Base-by-base conservation (phyloP, 2,329 filamentous ascomycete species). In the Phaeomoniella chlamydospora region DNA sequence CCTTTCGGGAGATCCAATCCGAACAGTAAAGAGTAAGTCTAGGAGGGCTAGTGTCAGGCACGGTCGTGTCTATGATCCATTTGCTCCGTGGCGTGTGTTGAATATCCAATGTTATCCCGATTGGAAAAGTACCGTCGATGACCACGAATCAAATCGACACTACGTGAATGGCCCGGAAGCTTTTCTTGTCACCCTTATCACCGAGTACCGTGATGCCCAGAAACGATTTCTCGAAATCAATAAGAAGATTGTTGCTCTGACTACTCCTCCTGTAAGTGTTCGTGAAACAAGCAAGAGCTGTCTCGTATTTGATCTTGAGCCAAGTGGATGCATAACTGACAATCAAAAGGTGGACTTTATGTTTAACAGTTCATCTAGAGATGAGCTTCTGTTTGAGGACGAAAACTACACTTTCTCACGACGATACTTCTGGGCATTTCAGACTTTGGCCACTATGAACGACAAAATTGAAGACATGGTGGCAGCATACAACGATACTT, bases 141-240 rank as follows among this genome's bases (percentile, higher is more conserved):
- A 61, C 2, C 69, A 74, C 33, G 69, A 75, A 35, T 58, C 63
- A 4, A 65, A 59, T 1, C 68, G 71, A 42, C 64, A 66, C 34
- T 75, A 73, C 41, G 60, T 70, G 34, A 77, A 73, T 36, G 74
- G 74, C 0, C 70, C 72, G 0, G 69, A 75, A 44, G 74, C 74
- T 0, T 78, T 79, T 37, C 52, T 78, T 0, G 62, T 72, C 39
- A 64, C 71, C 0, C 52, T 79, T 2, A 59, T 72, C 2, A 61
- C 67, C 1, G 74, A 79, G 46, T 77, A 74, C 42, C 61, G 66
- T 38, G 73, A 78, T 45, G 73, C 73, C 0, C 61, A 68, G 31
- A 72, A 72, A 46, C 57, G 74, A 18, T 73, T 74, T 41, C 60
- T 66, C 29, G 62, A 68, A 13, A 66, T 78, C 2, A 70, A 73